Evolutionary conservation across 495 filamentous ascomycete species (phyloP), one percentile per base, ranked within the genome.

Genomic region (Podospora didyma): DNA sequence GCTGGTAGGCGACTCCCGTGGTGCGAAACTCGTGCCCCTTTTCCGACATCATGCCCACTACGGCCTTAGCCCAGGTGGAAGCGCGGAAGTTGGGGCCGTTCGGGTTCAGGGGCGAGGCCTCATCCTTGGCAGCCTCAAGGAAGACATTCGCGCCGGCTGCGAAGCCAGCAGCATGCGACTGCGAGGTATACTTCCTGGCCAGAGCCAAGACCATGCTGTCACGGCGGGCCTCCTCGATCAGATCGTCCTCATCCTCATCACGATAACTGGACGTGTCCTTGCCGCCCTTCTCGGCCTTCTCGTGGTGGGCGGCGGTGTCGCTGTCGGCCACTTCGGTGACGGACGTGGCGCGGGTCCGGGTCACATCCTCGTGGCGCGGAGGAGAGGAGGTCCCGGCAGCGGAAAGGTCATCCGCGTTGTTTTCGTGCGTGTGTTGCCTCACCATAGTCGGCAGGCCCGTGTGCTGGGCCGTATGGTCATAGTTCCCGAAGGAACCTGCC

Each of bases 1-100:
- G 82, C 62, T 79, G 81, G 68, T 77, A 84, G 52, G 70, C 62
- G 37, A 86, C 72, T 35, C 82, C 83, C 3, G 74, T 74, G 3
- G 78, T 78, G 53, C 81, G 72, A 56, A 74, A 75, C 19, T 70
- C 62, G 26, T 67, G 62, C 19, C 79, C 79, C 24, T 72, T 69
- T 39, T 73, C 70, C 16, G 68, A 57, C 4, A 77, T 63, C 57
- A 80, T 66, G 26, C 74, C 71, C 35, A 82, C 73, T 34, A 84
- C 54, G 22, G 76, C 66, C 71, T 83, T 83, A 31, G 77, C 75
- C 83, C 83, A 86, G 21, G 73, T 73, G 21, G 72, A 71, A 44
- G 73, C 69, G 54, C 69, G 77, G 67, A 86, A 86, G 39, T 82
- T 73, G 24, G 68, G 66, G 23, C 77, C 77, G 44, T 70, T 64